Conservation (phyloP, 352 stramenopile species). For the Globisporangium emineosum region DNA sequence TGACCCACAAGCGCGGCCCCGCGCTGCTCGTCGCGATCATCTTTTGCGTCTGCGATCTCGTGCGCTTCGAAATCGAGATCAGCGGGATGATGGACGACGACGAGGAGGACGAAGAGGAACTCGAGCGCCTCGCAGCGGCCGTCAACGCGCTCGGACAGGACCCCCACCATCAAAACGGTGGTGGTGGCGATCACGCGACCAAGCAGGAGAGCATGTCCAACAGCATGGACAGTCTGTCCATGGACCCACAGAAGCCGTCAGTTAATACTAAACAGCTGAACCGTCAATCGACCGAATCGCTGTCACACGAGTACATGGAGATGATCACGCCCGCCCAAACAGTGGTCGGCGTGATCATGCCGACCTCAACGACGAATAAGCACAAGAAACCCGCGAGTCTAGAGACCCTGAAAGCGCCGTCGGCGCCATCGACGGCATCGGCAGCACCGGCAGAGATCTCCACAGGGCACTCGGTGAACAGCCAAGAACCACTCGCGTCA, state of each 20-base stretch:
- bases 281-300: conserved; percentile 17
- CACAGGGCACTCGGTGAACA: not conserved
- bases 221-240: not conserved
- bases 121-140: conserved; percentile 16
- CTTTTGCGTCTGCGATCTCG: conserved; percentile 65
- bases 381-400: not conserved
- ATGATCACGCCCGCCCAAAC: conserved; percentile 9
- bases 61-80: conserved; percentile 75
- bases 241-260: conserved; percentile 1
- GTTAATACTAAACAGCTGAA: not conserved
- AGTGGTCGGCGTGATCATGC: not conserved
- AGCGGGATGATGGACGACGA: conserved; percentile 59
- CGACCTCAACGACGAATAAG: not conserved
- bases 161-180: not conserved
- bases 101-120: conserved; percentile 23
- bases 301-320: conserved; percentile 15
- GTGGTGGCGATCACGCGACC: not conserved
- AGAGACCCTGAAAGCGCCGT: conserved; percentile 8
- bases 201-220: not conserved
- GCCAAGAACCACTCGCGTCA: not conserved
- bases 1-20: conserved; percentile 66
- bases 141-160: conserved; percentile 1
- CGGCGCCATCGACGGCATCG: not conserved
- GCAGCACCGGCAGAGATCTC: not conserved
- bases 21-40: conserved; percentile 64